Percentiles rank a stretch among this genome's conserved stretches.
These are phyloP conservation scores for Wickerhamomyces tratensis DNA, from an alignment of 805 yeast species.

Conservation along the genomic window DNA sequence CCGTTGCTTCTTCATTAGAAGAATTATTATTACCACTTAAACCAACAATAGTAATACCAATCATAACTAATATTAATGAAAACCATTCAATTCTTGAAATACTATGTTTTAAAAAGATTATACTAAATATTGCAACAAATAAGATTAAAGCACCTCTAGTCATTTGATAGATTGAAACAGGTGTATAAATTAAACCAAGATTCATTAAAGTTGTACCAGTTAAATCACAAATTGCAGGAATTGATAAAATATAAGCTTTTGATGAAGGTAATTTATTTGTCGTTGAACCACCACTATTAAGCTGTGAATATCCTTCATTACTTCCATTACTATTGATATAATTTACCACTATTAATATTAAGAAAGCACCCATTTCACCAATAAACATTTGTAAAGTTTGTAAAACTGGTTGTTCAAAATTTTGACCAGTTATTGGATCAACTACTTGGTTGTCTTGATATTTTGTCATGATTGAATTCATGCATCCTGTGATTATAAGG, in stretches of 20 bases:
- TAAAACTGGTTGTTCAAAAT: conserved; percentile 69
- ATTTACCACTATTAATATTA: conserved; percentile 26
- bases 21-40: conserved; percentile 42
- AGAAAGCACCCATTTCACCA: conserved; percentile 50
- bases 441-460: conserved; percentile 72
- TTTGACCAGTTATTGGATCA: conserved; percentile 27
- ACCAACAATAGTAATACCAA: conserved; percentile 69
- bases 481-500: conserved; percentile 57
- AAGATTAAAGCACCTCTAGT: conserved; percentile 71
- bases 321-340: not conserved
- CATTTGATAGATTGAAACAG: conserved; percentile 80
- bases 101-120: conserved; percentile 43
- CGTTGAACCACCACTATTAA: too few species aligned
- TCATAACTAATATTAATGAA: conserved; percentile 49
- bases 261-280: conserved; percentile 7
- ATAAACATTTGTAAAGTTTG: conserved; percentile 78
- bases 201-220: conserved; percentile 69
- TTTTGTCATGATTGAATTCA: conserved; percentile 67
- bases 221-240: conserved; percentile 67
- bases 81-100: conserved; percentile 61
- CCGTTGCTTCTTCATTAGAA: too few species aligned
- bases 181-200: conserved; percentile 63
- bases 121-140: conserved; percentile 66
- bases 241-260: conserved; percentile 29
- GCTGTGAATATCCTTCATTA: not conserved